Evolutionary conservation across 202 grass and related monocot genomes (phyloP).

Genomic region (Panicum hallii): DNA sequence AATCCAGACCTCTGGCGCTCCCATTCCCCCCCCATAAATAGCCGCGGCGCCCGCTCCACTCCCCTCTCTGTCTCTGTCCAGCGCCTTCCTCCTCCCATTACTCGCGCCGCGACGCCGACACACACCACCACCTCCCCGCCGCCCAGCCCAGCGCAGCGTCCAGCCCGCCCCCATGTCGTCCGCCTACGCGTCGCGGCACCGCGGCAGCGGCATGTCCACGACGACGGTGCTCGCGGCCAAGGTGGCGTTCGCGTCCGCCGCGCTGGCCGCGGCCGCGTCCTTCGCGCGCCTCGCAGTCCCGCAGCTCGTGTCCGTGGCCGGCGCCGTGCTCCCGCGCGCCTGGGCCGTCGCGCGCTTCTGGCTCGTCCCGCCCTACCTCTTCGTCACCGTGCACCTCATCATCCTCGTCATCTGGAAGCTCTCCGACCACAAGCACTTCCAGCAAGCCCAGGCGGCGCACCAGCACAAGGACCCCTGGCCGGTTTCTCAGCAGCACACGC

Average conservation of each 20-base stretch:
- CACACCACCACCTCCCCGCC: not conserved
- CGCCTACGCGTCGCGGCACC: conserved; percentile 31
- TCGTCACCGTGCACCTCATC: conserved; percentile 93
- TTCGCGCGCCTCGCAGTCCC: conserved; percentile 52
- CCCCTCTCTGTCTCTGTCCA: conserved; percentile 3
- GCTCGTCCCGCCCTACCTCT: conserved; percentile 82
- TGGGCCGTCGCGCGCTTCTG: conserved; percentile 49
- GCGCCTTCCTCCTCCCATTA: not conserved
- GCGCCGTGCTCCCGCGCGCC: conserved; percentile 47
- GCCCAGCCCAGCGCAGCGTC: not conserved
- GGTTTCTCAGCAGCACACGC: not conserved
- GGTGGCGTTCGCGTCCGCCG: conserved; percentile 50
- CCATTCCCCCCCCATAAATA: conserved; percentile 38
- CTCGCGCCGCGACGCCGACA: conserved; percentile 25
- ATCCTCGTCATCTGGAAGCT: conserved; percentile 98
- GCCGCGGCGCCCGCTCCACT: conserved; percentile 21
- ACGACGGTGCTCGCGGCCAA: conserved; percentile 58
- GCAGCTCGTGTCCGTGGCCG: conserved; percentile 44
- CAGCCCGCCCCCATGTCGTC: conserved; percentile 42
- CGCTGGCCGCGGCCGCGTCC: conserved; percentile 35
- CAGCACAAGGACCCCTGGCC: conserved; percentile 54
- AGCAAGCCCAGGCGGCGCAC: conserved; percentile 4
- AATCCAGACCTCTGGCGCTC: not conserved
- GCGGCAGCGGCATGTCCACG: not conserved
- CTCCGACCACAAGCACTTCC: conserved; percentile 72